These are phyloP conservation scores for Coemansia sp. DNA, from an alignment of 192 early-diverging fungal genomes.

Conservation along the genomic window DNA sequence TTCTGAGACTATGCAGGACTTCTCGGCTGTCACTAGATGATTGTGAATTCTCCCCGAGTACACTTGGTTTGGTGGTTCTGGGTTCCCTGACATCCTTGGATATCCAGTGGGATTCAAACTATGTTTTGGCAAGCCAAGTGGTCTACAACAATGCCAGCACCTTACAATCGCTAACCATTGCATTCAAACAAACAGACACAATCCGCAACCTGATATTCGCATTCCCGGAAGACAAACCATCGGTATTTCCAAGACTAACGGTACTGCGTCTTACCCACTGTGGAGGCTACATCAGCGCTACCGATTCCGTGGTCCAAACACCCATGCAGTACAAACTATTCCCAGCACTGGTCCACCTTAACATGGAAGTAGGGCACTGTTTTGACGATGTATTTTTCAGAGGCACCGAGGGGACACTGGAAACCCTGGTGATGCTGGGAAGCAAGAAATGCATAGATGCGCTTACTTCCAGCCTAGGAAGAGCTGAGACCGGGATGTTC, in stretches of 20 bases:
- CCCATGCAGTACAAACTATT: background rate
- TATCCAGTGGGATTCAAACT: background rate
- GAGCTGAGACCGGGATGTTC: no score
- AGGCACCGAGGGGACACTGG: slow-evolving; percentile 6
- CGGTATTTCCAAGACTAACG: background rate
- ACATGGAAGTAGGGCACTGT: background rate
- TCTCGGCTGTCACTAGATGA: background rate
- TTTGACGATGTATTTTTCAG: slow-evolving; percentile 12
- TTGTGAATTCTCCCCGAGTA: background rate
- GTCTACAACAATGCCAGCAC: background rate
- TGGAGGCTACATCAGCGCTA: background rate
- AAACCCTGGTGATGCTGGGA: slow-evolving; percentile 9
- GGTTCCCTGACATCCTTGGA: background rate
- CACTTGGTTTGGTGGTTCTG: background rate
- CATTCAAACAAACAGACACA: background rate
- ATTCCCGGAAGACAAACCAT: background rate
- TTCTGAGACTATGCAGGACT: background rate
- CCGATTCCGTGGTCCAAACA: background rate
- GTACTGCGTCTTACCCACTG: background rate
- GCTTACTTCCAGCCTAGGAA: background rate
- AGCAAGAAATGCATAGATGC: background rate
- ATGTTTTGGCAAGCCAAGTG: background rate
- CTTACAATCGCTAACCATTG: background rate
- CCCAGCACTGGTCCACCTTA: background rate
- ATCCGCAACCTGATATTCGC: background rate